Evolutionary conservation across 257 asterid species (phyloP), one percentile per base, ranked within the genome.

Genomic region (Lycium ferocissimum): DNA sequence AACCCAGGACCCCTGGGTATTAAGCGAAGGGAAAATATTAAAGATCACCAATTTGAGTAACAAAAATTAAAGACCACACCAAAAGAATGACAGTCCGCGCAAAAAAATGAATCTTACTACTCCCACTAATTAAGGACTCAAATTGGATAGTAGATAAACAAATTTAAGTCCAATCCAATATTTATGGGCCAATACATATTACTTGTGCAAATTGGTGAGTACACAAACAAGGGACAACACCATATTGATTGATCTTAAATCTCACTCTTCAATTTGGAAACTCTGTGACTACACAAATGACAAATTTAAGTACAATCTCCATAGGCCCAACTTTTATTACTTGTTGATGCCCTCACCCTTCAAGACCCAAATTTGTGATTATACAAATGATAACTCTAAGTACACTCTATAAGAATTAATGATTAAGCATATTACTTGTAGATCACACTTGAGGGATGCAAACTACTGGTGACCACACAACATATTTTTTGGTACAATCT

Each of bases 381-480:
- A 37, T 69, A 70, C 7, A 70, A 70, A 70, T 8, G 15, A 69
- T 7, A 15, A 69, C 0, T 69, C 0, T 38, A 69, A 69, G 22
- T 7, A 1, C 0, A 67, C 75, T 67, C 75, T 35, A 37, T 3
- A 38, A 7, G 0, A 15, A 40, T 3, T 40, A 37, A 1, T 38
- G 26, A 69, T 15, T 15, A 1, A 69, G 22, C 76, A 69, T 37
- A 69, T 38, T 69, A 38, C 14, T 69, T 69, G 78, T 69, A 69
- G 26, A 8, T 69, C 76, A 69, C 3, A 35, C 10, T 67, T 35
- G 1, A 67, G 5, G 5, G 75, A 13, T 35, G n/a, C 14, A 37
- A 67, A 66, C 45, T 65, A 66, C 45, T 69, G 76, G 6, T 69
- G 76, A 37, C 76, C 51, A 69, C 53, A 71, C 56, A 45, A 43